These are phyloP conservation scores for Thielaviopsis euricoi DNA, from an alignment of 2,329 filamentous ascomycete genomes.

Conservation along the genomic window DNA sequence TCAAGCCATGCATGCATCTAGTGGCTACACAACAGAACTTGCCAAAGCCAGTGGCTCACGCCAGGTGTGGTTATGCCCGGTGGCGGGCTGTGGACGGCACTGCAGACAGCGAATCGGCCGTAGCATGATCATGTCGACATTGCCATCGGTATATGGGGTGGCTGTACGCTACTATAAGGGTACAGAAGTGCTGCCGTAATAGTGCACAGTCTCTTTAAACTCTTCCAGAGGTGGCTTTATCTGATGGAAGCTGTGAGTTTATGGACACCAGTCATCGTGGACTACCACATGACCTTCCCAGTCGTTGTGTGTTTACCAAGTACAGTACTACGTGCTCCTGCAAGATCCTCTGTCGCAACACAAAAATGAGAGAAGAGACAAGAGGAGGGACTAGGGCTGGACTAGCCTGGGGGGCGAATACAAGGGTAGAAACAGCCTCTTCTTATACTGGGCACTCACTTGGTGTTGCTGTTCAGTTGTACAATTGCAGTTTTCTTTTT, in stretches of 20 bases:
- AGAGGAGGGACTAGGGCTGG: not conserved
- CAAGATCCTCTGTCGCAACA: not conserved
- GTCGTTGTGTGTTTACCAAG: not conserved
- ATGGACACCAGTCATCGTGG: slow-evolving; percentile 13
- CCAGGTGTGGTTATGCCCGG: not conserved
- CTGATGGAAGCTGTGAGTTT: not conserved
- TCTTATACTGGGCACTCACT: not conserved
- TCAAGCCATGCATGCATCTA: too few species aligned
- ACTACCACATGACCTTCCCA: slow-evolving; percentile 10
- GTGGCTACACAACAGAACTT: not conserved
- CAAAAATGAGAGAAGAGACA: not conserved
- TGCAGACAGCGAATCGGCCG: not conserved
- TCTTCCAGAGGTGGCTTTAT: too few species aligned
- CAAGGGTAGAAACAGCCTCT: not conserved
- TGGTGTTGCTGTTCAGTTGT: not conserved
- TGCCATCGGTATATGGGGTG: not conserved
- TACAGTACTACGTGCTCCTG: not conserved
- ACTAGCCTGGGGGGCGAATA: not conserved
- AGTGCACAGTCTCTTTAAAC: not conserved
- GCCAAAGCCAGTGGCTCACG: not conserved
- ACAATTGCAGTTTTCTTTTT: not conserved
- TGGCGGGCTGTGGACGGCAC: not conserved
- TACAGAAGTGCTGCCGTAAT: not conserved
- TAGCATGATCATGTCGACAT: not conserved
- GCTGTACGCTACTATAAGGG: not conserved